Conservation (phyloP, 106 monocot species). For the Allium sativum region DNA sequence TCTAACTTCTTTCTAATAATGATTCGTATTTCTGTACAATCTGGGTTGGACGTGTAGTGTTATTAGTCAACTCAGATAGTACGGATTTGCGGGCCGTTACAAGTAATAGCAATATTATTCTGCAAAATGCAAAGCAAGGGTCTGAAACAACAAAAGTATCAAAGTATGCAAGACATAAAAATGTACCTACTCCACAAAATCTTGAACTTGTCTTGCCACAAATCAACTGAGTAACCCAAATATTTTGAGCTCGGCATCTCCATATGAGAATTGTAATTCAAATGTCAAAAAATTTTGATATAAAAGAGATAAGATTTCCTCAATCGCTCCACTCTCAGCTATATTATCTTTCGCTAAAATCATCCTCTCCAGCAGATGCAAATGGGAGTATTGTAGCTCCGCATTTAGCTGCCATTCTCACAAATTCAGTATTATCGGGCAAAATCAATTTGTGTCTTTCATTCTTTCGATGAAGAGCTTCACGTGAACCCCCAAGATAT, state of each 20-base stretch:
- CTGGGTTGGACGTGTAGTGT: too few species aligned
- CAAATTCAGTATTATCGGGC: slow-evolving; percentile 43
- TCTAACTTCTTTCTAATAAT: too few species aligned
- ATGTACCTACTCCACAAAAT: slow-evolving; percentile 79
- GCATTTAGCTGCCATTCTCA: slow-evolving; percentile 42
- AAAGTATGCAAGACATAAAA: background rate
- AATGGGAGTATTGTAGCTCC: slow-evolving; percentile 53
- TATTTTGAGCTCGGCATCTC: slow-evolving; percentile 74
- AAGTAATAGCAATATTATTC: too few species aligned
- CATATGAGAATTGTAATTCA: too few species aligned
- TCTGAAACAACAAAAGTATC: too few species aligned
- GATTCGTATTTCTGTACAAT: too few species aligned
- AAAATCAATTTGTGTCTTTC: slow-evolving; percentile 45
- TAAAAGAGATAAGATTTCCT: too few species aligned
- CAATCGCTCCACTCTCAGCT: too few species aligned
- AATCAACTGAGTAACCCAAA: slow-evolving; percentile 77
- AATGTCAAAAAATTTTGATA: too few species aligned
- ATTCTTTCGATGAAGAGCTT: slow-evolving; percentile 70
- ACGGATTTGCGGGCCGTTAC: too few species aligned
- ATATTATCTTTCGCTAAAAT: slow-evolving; percentile 28
- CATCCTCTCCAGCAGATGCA: slow-evolving; percentile 60
- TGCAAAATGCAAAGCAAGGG: too few species aligned
- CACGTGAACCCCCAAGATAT: slow-evolving; percentile 63
- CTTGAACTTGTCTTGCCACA: slow-evolving; percentile 87
- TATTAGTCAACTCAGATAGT: too few species aligned